Percentiles rank a stretch among this genome's conserved stretches.
These are phyloP conservation scores for Oenanthe javanica DNA, from an alignment of 140 eudicot genomes.

Conservation along the genomic window DNA sequence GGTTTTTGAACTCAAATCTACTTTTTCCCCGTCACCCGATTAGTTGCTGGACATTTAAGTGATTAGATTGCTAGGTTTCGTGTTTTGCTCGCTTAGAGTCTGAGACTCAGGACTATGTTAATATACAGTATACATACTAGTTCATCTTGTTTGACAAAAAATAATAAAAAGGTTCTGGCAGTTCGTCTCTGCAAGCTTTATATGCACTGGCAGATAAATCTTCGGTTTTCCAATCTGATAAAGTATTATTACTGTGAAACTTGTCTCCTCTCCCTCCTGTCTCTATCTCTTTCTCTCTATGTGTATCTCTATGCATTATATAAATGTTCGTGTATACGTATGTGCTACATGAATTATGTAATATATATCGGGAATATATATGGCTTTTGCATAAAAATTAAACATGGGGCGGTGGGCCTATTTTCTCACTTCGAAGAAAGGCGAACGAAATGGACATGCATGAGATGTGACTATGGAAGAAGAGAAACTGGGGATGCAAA, in stretches of 20 bases:
- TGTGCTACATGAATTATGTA: not conserved
- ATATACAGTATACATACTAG: not conserved
- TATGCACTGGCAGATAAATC: constrained; percentile 15
- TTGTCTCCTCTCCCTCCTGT: not conserved
- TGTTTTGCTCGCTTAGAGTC: constrained; percentile 22
- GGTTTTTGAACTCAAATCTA: constrained; percentile 50
- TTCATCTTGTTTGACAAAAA: not conserved
- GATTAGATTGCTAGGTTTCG: constrained; percentile 32
- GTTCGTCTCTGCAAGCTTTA: constrained; percentile 11
- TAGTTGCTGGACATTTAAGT: constrained; percentile 33
- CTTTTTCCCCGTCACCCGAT: constrained; percentile 54
- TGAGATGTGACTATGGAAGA: not conserved
- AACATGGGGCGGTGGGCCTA: not conserved
- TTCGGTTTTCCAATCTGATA: constrained; percentile 5
- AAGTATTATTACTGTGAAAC: not conserved
- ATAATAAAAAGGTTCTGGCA: not conserved
- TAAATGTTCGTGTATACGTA: not conserved
- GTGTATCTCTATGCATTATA: no score
- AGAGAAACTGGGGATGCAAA: not conserved
- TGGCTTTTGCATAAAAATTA: constrained; percentile 4
- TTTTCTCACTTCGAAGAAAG: not conserved
- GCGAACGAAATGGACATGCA: constrained; percentile 20
- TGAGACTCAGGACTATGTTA: constrained; percentile 8
- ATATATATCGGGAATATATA: not conserved
- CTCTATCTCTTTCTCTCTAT: not conserved